Base-by-base conservation (phyloP, 345 rosid genomes). In the Conringia planisiliqua region DNA sequence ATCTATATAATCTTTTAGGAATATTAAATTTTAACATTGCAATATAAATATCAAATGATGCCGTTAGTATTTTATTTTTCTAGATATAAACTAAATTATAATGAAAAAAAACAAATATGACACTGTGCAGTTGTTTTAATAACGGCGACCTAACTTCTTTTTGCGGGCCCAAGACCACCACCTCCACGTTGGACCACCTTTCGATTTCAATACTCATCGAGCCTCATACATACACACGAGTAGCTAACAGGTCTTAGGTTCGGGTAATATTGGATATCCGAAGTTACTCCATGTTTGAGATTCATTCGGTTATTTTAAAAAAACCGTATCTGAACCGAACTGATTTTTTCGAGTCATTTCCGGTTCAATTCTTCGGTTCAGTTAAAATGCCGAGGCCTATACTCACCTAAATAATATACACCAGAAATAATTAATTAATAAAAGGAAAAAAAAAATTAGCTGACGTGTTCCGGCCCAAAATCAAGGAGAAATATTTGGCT, bases 181-280 rank as follows among this genome's bases (percentile, higher is more conserved):
- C 68, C 46, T 65, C 43, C 47, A 75, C 39, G 63, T 60, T 67
- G 79, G 79, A 68, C 74, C 79, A 75, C 73, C 79, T 68, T 50
- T 75, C 73, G 9, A 50, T 29, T 36, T 75, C 47, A 39, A 60
- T 68, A 60, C 63, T 68, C 73, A 48, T 29, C 36, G 62, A 57
- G 67, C 24, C n/a, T 22, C 56, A 44, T 66, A 26, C 59, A 46
- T 56, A 48, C 39, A 56, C 77, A 73, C 59, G 66, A 66, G 40
- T 46, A 33, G 30, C 24, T 22, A 22, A n/a, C n/a, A n/a, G n/a
- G n/a, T n/a, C n/a, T n/a, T n/a, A n/a, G n/a, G n/a, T n/a, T n/a
- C n/a, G n/a, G n/a, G n/a, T n/a, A n/a, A n/a, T n/a, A n/a, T n/a
- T n/a, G n/a, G n/a, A n/a, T n/a, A n/a, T n/a, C n/a, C n/a, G n/a